These are phyloP conservation scores for Malus hybrid DNA, from an alignment of 331 rosid genomes.

Conservation along the genomic window DNA sequence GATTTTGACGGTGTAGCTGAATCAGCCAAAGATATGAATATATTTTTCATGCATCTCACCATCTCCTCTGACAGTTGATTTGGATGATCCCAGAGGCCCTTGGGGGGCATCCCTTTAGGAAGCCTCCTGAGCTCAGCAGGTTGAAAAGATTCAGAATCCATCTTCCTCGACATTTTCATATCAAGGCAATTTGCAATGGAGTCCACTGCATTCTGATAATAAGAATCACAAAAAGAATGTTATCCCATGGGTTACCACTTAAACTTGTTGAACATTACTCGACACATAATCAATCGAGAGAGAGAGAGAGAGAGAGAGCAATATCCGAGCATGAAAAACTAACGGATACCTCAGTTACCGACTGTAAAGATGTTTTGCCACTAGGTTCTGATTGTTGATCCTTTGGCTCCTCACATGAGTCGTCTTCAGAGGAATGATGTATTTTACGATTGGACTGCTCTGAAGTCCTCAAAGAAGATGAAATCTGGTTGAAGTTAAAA, in stretches of 20 bases:
- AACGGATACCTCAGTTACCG: constrained; percentile 31
- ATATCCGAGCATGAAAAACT: neutral
- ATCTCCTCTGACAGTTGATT: constrained; percentile 67
- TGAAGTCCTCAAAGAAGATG: constrained; percentile 27
- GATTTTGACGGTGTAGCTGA: constrained; percentile 34
- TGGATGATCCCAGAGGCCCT: constrained; percentile 60
- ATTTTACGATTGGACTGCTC: constrained; percentile 20
- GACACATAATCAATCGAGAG: neutral
- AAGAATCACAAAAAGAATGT: neutral
- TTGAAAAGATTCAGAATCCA: constrained; percentile 25
- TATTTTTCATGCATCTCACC: constrained; percentile 75
- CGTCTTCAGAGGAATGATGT: constrained; percentile 11
- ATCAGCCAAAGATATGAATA: constrained; percentile 64
- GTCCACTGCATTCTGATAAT: constrained; percentile 32
- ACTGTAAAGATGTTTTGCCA: constrained; percentile 17
- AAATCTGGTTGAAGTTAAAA: constrained; percentile 16
- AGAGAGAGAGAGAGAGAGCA: neutral
- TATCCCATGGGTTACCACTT: neutral
- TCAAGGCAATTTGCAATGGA: constrained; percentile 26
- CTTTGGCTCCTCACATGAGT: constrained; percentile 14
- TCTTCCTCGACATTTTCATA: constrained; percentile 9
- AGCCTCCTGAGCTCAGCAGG: constrained; percentile 28
- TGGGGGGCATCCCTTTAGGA: constrained; percentile 33
- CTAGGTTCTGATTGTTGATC: constrained; percentile 20
- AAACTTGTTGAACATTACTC: neutral